Conservation (phyloP, 768 basidiomycete species). For the Cystobasidium onofrii region DNA sequence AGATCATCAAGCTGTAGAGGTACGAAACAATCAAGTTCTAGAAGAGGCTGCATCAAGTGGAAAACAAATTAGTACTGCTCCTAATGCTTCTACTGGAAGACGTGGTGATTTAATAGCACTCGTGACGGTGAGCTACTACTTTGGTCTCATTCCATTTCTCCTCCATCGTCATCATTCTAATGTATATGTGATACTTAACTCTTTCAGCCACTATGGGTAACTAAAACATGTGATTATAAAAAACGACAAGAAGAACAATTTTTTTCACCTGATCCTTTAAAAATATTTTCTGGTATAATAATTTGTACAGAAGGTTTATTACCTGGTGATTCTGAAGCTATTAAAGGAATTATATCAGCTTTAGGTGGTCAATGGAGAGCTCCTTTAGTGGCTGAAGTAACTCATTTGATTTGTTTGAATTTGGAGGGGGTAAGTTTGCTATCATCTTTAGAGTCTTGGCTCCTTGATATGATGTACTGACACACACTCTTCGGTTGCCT, state of each 20-base stretch:
- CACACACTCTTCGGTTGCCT: constrained; percentile 17
- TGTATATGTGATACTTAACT: neutral
- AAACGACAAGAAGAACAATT: constrained; percentile 53
- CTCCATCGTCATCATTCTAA: too few species aligned
- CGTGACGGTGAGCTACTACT: neutral
- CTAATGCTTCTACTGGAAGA: neutral
- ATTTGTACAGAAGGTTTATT: constrained; percentile 52
- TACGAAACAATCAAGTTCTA: constrained; percentile 48
- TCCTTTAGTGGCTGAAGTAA: constrained; percentile 72
- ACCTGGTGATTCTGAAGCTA: constrained; percentile 59
- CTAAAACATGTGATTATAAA: constrained; percentile 57
- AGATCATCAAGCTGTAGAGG: constrained; percentile 52
- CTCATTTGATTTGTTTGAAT: constrained; percentile 67
- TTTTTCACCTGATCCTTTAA: constrained; percentile 67
- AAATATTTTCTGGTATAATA: constrained; percentile 74
- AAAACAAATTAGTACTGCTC: constrained; percentile 6
- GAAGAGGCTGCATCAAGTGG: constrained; percentile 40
- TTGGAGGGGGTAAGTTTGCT: constrained; percentile 40
- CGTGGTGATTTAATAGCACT: neutral
- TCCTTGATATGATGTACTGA: neutral
- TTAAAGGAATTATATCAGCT: constrained; percentile 62
- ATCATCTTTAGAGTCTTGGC: neutral
- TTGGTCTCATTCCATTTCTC: too few species aligned
- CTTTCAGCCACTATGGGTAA: constrained; percentile 54
- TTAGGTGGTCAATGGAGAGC: constrained; percentile 75